A percentile compares a stretch with the other conserved stretches of the same genome.
Evolutionary conservation across 2,329 filamentous ascomycete genomes (phyloP).

Genomic region (Penicillium sp.): DNA sequence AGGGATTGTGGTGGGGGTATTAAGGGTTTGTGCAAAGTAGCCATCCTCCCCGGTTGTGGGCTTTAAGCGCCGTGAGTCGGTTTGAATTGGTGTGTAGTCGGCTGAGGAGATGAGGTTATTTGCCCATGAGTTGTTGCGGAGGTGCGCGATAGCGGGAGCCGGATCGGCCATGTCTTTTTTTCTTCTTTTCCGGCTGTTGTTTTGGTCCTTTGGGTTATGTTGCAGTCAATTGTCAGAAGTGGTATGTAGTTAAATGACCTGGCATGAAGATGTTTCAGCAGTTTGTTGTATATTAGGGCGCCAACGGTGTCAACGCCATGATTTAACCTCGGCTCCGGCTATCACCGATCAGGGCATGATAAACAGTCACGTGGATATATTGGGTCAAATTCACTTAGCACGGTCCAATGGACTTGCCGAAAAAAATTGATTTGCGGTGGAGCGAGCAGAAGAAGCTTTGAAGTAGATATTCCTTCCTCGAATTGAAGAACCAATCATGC

Average conservation of each 20-base stretch:
- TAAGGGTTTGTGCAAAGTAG: conserved; percentile 41
- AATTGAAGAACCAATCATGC: not conserved
- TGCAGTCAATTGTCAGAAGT: not conserved
- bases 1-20: conserved; percentile 39
- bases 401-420: not conserved
- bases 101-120: conserved; percentile 30
- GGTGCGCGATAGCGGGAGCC: conserved; percentile 20
- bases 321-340: conserved; percentile 5
- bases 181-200: not conserved
- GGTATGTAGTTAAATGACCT: not conserved
- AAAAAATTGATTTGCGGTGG: not conserved
- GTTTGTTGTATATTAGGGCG: not conserved
- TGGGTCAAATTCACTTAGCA: not conserved
- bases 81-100: conserved; percentile 38
- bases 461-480: not conserved
- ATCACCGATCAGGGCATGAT: conserved; percentile 2
- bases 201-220: not conserved
- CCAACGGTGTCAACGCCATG: not conserved
- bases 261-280: not conserved
- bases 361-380: conserved; percentile 1
- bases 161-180: conserved; percentile 15
- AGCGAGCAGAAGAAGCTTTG: not conserved
- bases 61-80: conserved; percentile 40
- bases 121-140: conserved; percentile 29
- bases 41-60: conserved; percentile 41